phyloP scores from a whole-genome alignment of 2,329 filamentous ascomycete species.

The Verticillium klebahnii region DNA sequence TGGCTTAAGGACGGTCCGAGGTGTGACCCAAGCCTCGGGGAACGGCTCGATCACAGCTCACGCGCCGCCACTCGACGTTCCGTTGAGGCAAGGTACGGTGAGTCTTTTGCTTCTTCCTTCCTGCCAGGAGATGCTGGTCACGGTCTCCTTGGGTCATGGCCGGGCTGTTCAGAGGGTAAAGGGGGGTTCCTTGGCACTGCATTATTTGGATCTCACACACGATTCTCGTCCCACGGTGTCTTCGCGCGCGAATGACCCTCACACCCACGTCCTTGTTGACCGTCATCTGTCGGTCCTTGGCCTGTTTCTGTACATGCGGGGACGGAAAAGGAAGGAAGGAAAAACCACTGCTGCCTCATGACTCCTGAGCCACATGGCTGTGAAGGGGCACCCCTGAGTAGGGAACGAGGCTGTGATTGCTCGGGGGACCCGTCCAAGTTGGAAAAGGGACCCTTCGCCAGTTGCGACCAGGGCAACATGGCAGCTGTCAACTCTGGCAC shows the following conservation, averaged over 20 bases:
- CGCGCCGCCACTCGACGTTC: not conserved
- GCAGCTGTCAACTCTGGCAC: not conserved
- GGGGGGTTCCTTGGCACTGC: not conserved
- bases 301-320: not conserved
- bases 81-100: not conserved
- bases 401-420: not conserved
- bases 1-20: not conserved
- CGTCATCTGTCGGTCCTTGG: not conserved
- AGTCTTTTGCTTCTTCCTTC: not conserved
- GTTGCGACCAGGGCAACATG: not conserved
- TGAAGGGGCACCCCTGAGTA: not conserved
- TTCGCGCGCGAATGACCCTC: not conserved
- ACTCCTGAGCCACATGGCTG: not conserved
- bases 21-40: not conserved
- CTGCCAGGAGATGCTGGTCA: not conserved
- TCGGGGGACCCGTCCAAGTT: too few relatives aligned
- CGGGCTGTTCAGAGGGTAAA: not conserved
- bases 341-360: not conserved
- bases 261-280: not conserved
- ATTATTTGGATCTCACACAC: not conserved
- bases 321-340: not conserved
- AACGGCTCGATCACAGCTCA: not conserved
- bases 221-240: not conserved
- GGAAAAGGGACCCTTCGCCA: not conserved
- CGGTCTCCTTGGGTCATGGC: not conserved